A percentile compares a stretch with the other conserved stretches of the same genome.
These are phyloP conservation scores for Fusarium gaditjirri DNA, from an alignment of 2,329 filamentous ascomycete genomes.

Conservation along the genomic window DNA sequence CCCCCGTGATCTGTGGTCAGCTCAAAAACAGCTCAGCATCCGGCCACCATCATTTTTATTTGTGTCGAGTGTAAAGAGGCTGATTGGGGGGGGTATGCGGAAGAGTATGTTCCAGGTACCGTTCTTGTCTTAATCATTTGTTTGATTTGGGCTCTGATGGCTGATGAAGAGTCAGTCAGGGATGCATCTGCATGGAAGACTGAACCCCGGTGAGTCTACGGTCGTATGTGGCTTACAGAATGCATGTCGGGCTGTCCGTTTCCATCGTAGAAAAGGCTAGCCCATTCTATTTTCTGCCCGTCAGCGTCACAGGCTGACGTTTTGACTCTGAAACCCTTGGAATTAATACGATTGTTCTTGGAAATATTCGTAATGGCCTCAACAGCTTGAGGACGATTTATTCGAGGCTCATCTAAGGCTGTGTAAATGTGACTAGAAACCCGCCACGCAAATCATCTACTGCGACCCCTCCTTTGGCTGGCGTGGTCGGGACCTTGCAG, in stretches of 20 bases:
- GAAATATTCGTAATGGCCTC: background rate
- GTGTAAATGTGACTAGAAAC: slow-evolving; percentile 8
- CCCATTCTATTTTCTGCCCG: slow-evolving; percentile 14
- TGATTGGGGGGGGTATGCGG: slow-evolving; percentile 33
- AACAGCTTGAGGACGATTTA: background rate
- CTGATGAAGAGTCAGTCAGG: slow-evolving; percentile 17
- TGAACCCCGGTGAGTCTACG: slow-evolving; percentile 26
- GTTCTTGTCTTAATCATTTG: slow-evolving; percentile 27
- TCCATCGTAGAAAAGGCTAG: slow-evolving; percentile 27
- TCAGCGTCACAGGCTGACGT: slow-evolving; percentile 21
- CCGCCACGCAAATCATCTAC: slow-evolving; percentile 33
- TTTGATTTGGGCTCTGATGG: slow-evolving; percentile 7
- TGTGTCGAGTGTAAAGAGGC: slow-evolving; percentile 7
- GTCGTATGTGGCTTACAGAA: slow-evolving; percentile 34
- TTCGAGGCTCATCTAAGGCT: slow-evolving; percentile 20
- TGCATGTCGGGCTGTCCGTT: slow-evolving; percentile 36
- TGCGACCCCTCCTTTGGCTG: slow-evolving; percentile 29
- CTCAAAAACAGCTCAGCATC: slow-evolving; percentile 42
- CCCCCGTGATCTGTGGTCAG: slow-evolving; percentile 40
- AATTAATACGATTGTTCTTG: background rate
- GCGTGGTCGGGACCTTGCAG: slow-evolving; percentile 43
- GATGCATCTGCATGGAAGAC: slow-evolving; percentile 31
- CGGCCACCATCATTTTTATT: slow-evolving; percentile 27
- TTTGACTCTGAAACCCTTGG: background rate
- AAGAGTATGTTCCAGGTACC: slow-evolving; percentile 30